phyloP scores from a whole-genome alignment of 441 rosid genomes.

The Populus hybrid region DNA sequence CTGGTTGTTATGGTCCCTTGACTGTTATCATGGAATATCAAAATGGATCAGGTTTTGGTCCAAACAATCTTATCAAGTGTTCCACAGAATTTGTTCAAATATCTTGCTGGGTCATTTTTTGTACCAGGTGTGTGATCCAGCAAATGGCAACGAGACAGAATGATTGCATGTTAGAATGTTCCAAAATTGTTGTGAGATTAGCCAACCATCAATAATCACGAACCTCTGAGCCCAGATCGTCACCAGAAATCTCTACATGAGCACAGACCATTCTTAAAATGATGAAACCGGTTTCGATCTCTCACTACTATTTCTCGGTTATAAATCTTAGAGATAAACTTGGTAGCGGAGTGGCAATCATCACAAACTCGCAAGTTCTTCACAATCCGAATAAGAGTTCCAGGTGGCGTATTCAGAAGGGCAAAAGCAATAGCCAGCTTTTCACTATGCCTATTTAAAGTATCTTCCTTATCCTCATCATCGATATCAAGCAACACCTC shows the following conservation, averaged over 20 bases:
- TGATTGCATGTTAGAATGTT: neutral
- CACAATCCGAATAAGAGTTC: slow-evolving; percentile 50
- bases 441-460: slow-evolving; percentile 51
- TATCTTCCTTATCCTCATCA: slow-evolving; percentile 55
- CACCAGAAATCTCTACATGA: slow-evolving; percentile 57
- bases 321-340: slow-evolving; percentile 48
- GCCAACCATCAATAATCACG: neutral
- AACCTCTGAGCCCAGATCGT: neutral
- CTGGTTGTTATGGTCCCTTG: no score
- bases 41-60: neutral
- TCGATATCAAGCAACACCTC: slow-evolving; percentile 50
- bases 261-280: slow-evolving; percentile 49
- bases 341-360: slow-evolving; percentile 53
- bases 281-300: slow-evolving; percentile 52
- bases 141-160: neutral
- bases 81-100: neutral
- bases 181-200: neutral
- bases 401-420: slow-evolving; percentile 47
- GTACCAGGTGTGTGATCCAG: neutral
- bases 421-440: slow-evolving; percentile 59
- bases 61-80: neutral
- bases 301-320: slow-evolving; percentile 49
- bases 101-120: neutral
- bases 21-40: neutral
- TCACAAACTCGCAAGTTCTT: slow-evolving; percentile 56